Evolutionary conservation across 2,329 filamentous ascomycete genomes (phyloP).

Genomic region (Pestalotiopsis sp.): DNA sequence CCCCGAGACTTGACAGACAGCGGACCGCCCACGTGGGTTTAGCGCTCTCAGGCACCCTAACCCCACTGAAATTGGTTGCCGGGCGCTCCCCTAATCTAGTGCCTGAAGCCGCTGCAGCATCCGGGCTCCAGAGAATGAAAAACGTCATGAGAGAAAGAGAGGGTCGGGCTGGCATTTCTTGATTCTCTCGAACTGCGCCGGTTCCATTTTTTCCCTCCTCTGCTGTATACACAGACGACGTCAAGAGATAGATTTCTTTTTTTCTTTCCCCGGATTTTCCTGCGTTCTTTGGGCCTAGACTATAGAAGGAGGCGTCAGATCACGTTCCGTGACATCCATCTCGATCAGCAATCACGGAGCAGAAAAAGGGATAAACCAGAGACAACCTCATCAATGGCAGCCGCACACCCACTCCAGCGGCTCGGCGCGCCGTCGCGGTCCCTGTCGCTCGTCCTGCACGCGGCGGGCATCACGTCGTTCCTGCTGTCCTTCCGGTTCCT

Average conservation of each 20-base stretch:
- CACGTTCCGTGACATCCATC: no score
- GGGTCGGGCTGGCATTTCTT: background rate
- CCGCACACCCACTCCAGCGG: slow-evolving; percentile 65
- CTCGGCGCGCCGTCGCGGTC: slow-evolving; percentile 66
- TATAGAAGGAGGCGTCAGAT: background rate
- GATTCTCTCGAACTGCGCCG: background rate
- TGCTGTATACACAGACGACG: background rate
- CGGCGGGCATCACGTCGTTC: slow-evolving; percentile 55
- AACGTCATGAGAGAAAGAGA: background rate
- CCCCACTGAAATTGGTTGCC: background rate
- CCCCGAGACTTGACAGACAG: background rate
- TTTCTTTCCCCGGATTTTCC: background rate
- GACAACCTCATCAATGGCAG: slow-evolving; percentile 20
- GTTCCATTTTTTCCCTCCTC: background rate
- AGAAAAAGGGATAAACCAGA: no score
- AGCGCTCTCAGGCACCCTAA: background rate
- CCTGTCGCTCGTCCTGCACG: slow-evolving; percentile 65
- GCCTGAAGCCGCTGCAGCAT: background rate
- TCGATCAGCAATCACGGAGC: no score
- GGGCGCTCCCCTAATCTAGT: background rate
- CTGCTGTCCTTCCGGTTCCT: slow-evolving; percentile 56
- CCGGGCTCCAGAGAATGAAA: background rate
- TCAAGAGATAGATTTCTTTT: background rate
- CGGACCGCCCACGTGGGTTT: background rate
- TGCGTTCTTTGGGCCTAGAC: background rate